Percentiles rank a stretch among this genome's conserved stretches.
These are phyloP conservation scores for Adenanthera pavonina DNA, from an alignment of 306 rosid species.

Conservation along the genomic window DNA sequence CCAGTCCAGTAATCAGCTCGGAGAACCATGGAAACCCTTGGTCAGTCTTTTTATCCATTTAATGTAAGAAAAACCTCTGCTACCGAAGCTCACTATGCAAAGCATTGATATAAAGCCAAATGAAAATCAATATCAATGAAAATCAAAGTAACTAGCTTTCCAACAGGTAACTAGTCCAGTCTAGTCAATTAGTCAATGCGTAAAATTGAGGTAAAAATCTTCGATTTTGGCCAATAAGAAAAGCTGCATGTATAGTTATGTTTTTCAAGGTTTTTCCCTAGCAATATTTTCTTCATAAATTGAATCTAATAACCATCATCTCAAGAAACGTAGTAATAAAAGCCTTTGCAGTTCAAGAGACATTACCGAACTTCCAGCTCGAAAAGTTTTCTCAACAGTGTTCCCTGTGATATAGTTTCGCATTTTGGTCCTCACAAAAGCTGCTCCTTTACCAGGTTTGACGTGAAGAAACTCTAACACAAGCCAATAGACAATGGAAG, in stretches of 20 bases:
- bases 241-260: not conserved
- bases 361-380: slow-evolving; percentile 89
- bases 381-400: slow-evolving; percentile 89
- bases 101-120: slow-evolving; percentile 19
- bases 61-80: not conserved
- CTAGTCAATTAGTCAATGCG: not conserved
- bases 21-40: not conserved
- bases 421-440: slow-evolving; percentile 92
- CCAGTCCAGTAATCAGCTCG: no score
- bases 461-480: slow-evolving; percentile 91
- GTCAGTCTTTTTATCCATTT: slow-evolving; percentile 11
- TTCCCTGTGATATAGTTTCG: slow-evolving; percentile 84
- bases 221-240: not conserved
- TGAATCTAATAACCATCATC: not conserved
- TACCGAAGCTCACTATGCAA: not conserved
- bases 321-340: not conserved
- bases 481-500: slow-evolving; percentile 25
- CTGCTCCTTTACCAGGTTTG: slow-evolving; percentile 98
- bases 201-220: not conserved
- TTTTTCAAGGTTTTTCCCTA: slow-evolving; percentile 1
- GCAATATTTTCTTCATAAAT: not conserved
- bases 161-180: not conserved
- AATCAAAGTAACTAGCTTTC: slow-evolving; percentile 23
- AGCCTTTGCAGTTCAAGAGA: slow-evolving; percentile 19
- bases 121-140: not conserved